These are phyloP conservation scores for Naumovozyma castellii DNA, from an alignment of 805 yeast species.

Conservation along the genomic window DNA sequence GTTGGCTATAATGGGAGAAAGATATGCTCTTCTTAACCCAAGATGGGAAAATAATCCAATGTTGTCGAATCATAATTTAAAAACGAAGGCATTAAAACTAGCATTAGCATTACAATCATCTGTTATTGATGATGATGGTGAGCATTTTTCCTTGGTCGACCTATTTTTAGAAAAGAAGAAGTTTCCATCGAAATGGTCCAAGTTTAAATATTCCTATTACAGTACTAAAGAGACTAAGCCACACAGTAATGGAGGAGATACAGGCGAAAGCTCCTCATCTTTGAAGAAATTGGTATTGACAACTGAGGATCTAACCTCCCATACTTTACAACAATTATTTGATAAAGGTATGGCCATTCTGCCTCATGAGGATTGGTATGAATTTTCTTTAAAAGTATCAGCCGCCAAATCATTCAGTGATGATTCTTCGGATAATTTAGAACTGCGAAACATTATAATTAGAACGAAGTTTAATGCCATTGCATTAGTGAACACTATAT, in stretches of 20 bases:
- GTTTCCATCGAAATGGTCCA: conserved; percentile 49
- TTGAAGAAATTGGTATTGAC: conserved; percentile 41
- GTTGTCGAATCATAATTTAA: conserved; percentile 27
- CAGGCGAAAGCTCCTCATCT: conserved; percentile 4
- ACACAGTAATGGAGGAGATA: conserved; percentile 3
- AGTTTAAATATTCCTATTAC: conserved; percentile 46
- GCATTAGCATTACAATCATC: conserved; percentile 48
- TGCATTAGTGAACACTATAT: conserved; percentile 51
- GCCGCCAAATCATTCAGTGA: conserved; percentile 66
- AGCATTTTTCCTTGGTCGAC: conserved; percentile 39
- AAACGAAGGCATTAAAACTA: conserved; percentile 41
- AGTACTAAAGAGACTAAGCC: conserved; percentile 10
- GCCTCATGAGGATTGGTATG: conserved; percentile 57
- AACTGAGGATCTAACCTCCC: conserved; percentile 47
- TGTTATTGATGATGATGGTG: conserved; percentile 30
- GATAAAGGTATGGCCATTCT: conserved; percentile 48
- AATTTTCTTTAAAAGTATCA: conserved; percentile 51
- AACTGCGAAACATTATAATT: conserved; percentile 49
- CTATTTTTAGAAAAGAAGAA: conserved; percentile 35
- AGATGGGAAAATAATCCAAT: conserved; percentile 21
- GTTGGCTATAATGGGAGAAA: conserved; percentile 49
- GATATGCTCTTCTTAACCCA: conserved; percentile 37
- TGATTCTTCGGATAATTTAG: conserved; percentile 42
- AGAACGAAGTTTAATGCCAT: conserved; percentile 58
- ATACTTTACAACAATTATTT: conserved; percentile 51